Conservation (phyloP, 2,329 filamentous ascomycete species). For the Apiospora koreana region DNA sequence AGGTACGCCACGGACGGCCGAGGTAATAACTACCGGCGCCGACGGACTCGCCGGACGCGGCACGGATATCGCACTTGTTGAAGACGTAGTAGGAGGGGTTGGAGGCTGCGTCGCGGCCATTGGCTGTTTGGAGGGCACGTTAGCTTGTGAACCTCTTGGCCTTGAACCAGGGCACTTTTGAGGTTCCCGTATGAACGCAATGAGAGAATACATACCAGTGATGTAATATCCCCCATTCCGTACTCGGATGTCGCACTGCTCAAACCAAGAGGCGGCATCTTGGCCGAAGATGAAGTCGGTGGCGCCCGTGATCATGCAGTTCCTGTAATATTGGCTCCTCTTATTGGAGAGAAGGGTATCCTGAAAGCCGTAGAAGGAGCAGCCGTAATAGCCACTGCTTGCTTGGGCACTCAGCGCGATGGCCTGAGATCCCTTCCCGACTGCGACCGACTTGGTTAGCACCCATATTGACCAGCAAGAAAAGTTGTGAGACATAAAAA, state of each 20-base stretch:
- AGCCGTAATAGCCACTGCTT: constrained; percentile 49
- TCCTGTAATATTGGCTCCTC: constrained; percentile 49
- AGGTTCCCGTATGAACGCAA: not conserved
- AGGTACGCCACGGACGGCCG: constrained; percentile 49
- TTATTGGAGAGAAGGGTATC: constrained; percentile 50
- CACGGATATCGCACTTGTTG: constrained; percentile 44
- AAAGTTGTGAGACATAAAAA: no score
- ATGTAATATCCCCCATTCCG: constrained; percentile 40
- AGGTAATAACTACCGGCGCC: constrained; percentile 44
- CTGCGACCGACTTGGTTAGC: constrained; percentile 13
- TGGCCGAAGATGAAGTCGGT: constrained; percentile 54
- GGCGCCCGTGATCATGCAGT: constrained; percentile 45
- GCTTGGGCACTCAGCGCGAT: constrained; percentile 47
- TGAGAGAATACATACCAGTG: constrained; percentile 34
- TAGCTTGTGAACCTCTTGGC: not conserved
- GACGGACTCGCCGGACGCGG: constrained; percentile 39
- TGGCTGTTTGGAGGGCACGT: constrained; percentile 32
- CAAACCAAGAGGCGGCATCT: constrained; percentile 44
- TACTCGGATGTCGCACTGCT: constrained; percentile 41
- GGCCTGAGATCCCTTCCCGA: constrained; percentile 48
- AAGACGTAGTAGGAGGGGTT: constrained; percentile 47
- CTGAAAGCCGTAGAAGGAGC: constrained; percentile 47
- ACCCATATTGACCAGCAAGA: no score
- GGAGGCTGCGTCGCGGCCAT: constrained; percentile 38
- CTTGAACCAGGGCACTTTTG: no score